Evolutionary conservation across 345 rosid genomes (phyloP).

Genomic region (Aquilaria yunnanensis): DNA sequence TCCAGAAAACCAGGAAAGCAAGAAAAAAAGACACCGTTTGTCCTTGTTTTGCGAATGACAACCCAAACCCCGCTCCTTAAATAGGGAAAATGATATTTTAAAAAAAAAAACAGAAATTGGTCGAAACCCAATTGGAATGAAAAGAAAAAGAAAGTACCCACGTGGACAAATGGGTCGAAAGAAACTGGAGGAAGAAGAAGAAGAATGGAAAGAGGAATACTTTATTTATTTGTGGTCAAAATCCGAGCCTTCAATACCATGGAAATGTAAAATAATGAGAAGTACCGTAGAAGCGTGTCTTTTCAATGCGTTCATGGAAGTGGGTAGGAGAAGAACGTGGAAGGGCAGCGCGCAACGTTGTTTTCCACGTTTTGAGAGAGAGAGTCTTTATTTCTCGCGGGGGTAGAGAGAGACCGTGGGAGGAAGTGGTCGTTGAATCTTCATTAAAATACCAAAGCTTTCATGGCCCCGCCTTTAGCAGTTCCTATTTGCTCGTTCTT

Average conservation of each 20-base stretch:
- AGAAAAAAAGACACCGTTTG: slow-evolving; percentile 1
- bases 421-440: no score
- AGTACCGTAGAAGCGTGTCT: slow-evolving; percentile 20
- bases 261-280: not conserved
- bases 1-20: slow-evolving; percentile 6
- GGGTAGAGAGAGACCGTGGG: not conserved
- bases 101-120: slow-evolving; percentile 12
- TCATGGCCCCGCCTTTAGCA: not conserved
- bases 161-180: slow-evolving; percentile 17
- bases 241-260: no score
- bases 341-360: not conserved
- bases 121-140: slow-evolving; percentile 17
- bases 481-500: not conserved
- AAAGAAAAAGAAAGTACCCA: slow-evolving; percentile 11
- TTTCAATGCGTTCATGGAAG: slow-evolving; percentile 19
- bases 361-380: slow-evolving; percentile 15
- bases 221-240: not conserved
- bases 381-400: not conserved
- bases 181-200: not conserved
- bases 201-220: not conserved
- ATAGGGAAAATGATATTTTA: not conserved
- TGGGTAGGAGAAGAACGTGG: slow-evolving; percentile 15
- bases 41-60: not conserved
- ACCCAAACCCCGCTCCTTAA: slow-evolving; percentile 17
- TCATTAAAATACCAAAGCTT: not conserved